Conservation (phyloP, 2,329 filamentous ascomycete species). For the Fusarium poae region DNA sequence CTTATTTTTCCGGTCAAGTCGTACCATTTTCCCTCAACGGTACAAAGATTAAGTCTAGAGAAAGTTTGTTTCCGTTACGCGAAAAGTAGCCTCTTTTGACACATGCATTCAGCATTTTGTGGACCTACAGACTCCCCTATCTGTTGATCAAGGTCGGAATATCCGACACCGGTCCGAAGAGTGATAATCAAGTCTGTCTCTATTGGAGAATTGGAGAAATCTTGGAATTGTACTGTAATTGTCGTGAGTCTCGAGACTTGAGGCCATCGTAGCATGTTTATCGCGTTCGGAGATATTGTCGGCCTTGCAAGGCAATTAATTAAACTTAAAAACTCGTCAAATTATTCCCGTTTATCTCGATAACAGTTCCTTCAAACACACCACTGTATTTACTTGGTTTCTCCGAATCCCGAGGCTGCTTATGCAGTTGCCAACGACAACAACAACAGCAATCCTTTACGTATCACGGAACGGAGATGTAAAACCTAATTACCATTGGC, state of each 20-base stretch:
- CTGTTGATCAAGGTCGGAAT: constrained; percentile 23
- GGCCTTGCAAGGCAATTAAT: not conserved
- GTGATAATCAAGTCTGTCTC: not conserved
- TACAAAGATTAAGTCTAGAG: not conserved
- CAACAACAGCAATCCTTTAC: not conserved
- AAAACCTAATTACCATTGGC: not conserved
- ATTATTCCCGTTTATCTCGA: constrained; percentile 8
- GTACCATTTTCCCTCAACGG: constrained; percentile 4
- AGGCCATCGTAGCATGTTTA: constrained; percentile 20
- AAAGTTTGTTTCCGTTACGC: constrained; percentile 34
- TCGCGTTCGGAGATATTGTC: constrained; percentile 6
- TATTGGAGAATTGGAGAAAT: constrained; percentile 19
- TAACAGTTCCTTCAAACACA: not conserved
- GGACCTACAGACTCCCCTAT: constrained; percentile 27
- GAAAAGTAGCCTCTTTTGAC: constrained; percentile 39
- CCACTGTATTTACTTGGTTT: not conserved
- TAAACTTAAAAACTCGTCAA: not conserved
- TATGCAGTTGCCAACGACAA: not conserved
- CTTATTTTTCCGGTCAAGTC: constrained; percentile 4
- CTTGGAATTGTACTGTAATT: constrained; percentile 3
- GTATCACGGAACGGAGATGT: not conserved
- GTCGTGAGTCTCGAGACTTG: not conserved
- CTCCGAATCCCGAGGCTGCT: not conserved
- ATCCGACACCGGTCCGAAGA: constrained; percentile 27
- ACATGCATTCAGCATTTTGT: constrained; percentile 30